A percentile compares a stretch with the other conserved stretches of the same genome.
phyloP scores from a whole-genome alignment of 345 rosid genomes.

The Populus simonii region DNA sequence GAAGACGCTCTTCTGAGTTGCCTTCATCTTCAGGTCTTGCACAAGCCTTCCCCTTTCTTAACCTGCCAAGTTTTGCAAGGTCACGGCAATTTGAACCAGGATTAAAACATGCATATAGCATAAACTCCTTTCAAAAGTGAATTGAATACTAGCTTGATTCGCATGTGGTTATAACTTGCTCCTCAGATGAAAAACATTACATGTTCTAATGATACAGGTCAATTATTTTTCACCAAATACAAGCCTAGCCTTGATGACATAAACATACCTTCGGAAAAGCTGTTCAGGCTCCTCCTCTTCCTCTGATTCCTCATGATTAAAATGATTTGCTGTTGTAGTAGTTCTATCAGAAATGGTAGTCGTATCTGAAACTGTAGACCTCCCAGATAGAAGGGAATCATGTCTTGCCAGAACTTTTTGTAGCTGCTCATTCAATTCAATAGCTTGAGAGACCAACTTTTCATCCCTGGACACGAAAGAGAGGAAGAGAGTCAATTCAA shows the following conservation, averaged over 20 bases:
- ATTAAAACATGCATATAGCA: neutral
- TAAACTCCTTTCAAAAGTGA: neutral
- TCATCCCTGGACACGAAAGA: slow-evolving; percentile 59
- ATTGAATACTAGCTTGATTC: neutral
- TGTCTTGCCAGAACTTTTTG: slow-evolving; percentile 80
- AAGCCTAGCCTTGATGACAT: neutral
- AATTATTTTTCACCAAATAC: neutral
- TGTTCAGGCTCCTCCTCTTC: slow-evolving; percentile 85
- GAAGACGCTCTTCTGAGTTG: slow-evolving; percentile 30
- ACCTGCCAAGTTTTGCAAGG: slow-evolving; percentile 40
- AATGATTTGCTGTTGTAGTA: slow-evolving; percentile 35
- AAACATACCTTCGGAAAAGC: slow-evolving; percentile 73
- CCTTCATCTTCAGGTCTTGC: slow-evolving; percentile 81
- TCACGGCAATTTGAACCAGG: neutral
- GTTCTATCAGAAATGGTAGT: slow-evolving; percentile 15
- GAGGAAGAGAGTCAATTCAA: slow-evolving; percentile 10
- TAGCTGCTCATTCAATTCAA: slow-evolving; percentile 84
- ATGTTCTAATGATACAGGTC: neutral
- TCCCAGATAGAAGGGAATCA: slow-evolving; percentile 63
- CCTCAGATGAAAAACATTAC: neutral
- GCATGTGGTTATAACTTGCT: neutral
- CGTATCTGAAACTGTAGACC: slow-evolving; percentile 14
- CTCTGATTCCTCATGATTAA: slow-evolving; percentile 44
- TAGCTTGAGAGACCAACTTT: slow-evolving; percentile 80
- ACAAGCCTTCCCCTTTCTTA: slow-evolving; percentile 83